Evolutionary conservation across 768 basidiomycete genomes (phyloP).

Genomic region (Russula emetica): DNA sequence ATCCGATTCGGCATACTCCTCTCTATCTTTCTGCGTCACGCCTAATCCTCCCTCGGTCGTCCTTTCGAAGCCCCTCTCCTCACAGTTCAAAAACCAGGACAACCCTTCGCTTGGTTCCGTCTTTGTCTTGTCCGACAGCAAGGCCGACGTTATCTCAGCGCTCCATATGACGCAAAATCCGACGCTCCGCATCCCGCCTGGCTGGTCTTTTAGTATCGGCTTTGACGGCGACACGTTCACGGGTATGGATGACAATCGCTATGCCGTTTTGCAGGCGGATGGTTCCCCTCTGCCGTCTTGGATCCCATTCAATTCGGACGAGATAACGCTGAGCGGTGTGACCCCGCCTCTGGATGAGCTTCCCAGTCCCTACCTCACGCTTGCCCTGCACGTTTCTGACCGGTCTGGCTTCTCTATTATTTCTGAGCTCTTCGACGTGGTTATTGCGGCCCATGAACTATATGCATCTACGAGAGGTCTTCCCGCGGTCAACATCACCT

Average conservation of each 20-base stretch:
- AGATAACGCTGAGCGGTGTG: constrained; percentile 74
- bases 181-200: constrained; percentile 65
- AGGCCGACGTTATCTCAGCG: constrained; percentile 45
- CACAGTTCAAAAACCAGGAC: constrained; percentile 52
- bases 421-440: constrained; percentile 56
- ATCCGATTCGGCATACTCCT: constrained; percentile 44
- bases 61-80: constrained; percentile 48
- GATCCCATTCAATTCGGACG: constrained; percentile 63
- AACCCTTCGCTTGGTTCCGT: constrained; percentile 74
- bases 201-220: constrained; percentile 90
- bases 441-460: constrained; percentile 67
- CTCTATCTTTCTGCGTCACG: constrained; percentile 56
- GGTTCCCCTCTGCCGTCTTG: constrained; percentile 72
- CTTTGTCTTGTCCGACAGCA: constrained; percentile 48
- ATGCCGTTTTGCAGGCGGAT: constrained; percentile 58
- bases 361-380: constrained; percentile 43
- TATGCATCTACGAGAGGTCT: constrained; percentile 45
- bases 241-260: constrained; percentile 48
- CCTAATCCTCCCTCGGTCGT: constrained; percentile 48
- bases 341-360: constrained; percentile 49
- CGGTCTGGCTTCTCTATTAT: constrained; percentile 64
- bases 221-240: constrained; percentile 62
- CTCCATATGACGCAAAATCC: constrained; percentile 45
- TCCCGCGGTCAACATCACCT: constrained; percentile 69
- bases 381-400: constrained; percentile 68